Evolutionary conservation across 805 yeast genomes (phyloP), one percentile per base, ranked within the genome.

Genomic region (Sugiyamaella qingdaonensis): DNA sequence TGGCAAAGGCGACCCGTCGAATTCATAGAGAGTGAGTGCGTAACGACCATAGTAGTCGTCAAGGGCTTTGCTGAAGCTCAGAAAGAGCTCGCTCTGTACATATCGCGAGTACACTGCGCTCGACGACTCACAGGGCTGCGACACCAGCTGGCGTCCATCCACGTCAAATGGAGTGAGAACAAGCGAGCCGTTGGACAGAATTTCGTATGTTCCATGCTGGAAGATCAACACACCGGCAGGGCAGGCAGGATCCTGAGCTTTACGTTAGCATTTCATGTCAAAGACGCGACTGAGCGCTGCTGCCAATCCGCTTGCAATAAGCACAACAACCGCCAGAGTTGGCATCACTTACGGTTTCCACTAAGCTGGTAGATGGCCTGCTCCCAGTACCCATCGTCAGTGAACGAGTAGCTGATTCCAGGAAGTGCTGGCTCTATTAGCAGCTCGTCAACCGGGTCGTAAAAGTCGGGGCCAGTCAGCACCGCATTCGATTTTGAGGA

Each of bases 361-460:
- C 80, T 70, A 24, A 94, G 82, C 63, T 88, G 84, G 68, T 94
- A 94, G 41, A 82, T 67, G 5, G 99, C 99, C 68, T 87, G 88
- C 71, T 94, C 99, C 68, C 78, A 94, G 68, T 75, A 81, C 4
- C 98, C 98, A 70, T 94, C 98, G 21, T 78, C 84, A 1, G 97
- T 91, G 75, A 94, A 94, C 1, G 97, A 88, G 70, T 85, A 88
- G 4, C 95, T 85, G 52, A 92, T 80, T 36, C 99, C 99, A 1
- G 99, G 97, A 41, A 94, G 77, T 8, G 91, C 92, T 1, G 99
- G 99, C 68, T 94, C 99, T 56, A 90, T 88, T 54, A 94, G 74
- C 14, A 92, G 79, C 69, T 94, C 99, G 66, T 92, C 97, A 29
- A 90, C 86, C 2, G 99, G 99, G 68, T 94, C 98, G 68, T 81